Evolutionary conservation across 441 rosid genomes (phyloP), one percentile per base, ranked within the genome.

Genomic region (Euphorbia schlechtendalii): DNA sequence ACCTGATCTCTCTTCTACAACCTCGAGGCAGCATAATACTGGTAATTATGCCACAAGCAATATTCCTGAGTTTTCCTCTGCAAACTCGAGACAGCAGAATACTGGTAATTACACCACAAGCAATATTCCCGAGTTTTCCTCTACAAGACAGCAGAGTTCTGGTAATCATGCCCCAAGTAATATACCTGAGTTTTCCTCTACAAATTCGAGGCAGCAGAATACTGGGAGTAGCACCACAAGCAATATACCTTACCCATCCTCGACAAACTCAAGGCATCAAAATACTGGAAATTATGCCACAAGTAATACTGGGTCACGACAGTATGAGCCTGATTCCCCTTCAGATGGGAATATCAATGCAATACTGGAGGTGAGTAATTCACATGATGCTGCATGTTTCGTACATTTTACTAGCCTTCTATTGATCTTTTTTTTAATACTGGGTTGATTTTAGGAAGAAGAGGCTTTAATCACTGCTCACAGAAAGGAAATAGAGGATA

Each of bases 401-500:
- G 40, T 52, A 5, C n/a, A 1, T 18, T 20, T 63, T 53, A 5
- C 14, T 65, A 22, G 1, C 24, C 14, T 21, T 27, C 53, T 30
- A n/a, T 6, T 38, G n/a, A n/a, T n/a, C n/a, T 27, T 27, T 1
- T 27, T 27, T 27, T 1, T 27, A n/a, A n/a, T n/a, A n/a, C 3
- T 46, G 18, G 20, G 20, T 53, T 55, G 36, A 77, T 55, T 71
- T 38, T 72, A 88, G 97, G 99, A 94, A 74, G 99, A 94, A 82
- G 98, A 87, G 74, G 96, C 96, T 56, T 76, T 94, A 69, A 86
- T 91, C 38, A 85, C 90, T 12, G 98, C 96, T 25, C 99, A 94
- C 66, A 83, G 98, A 75, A 91, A 94, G 82, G 98, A 94, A 80
- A 94, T 91, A n/a, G 99, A 94, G 82, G 96, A 94, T 70, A 94